These are phyloP conservation scores for Pholiota conissans DNA, from an alignment of 768 basidiomycete genomes.

Conservation along the genomic window DNA sequence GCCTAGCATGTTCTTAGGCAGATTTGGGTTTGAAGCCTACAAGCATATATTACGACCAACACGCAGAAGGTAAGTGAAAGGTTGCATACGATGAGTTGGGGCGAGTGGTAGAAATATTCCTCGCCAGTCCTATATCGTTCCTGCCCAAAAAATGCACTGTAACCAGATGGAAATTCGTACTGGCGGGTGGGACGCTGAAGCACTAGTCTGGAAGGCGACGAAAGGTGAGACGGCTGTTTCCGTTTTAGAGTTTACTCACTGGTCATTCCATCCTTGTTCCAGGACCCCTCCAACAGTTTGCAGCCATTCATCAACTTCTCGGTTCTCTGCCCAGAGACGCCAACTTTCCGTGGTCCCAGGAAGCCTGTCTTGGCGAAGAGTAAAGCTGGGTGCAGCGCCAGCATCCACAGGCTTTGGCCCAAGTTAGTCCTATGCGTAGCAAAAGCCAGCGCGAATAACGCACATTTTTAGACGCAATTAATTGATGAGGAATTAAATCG, in stretches of 20 bases:
- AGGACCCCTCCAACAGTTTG: constrained; percentile 86
- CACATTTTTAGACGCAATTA: constrained; percentile 82
- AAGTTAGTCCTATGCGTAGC: constrained; percentile 4
- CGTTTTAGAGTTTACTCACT: constrained; percentile 49
- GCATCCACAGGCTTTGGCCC: constrained; percentile 69
- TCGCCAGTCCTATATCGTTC: constrained; percentile 88
- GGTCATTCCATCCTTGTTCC: constrained; percentile 87
- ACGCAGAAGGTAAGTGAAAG: constrained; percentile 1
- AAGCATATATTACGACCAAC: constrained; percentile 4
- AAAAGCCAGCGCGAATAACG: constrained; percentile 11
- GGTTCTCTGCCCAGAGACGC: constrained; percentile 74
- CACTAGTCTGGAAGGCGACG: constrained; percentile 48
- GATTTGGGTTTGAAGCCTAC: constrained; percentile 56
- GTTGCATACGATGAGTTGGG: constrained; percentile 47
- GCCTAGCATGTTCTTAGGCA: constrained; percentile 74
- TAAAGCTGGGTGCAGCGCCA: constrained; percentile 60
- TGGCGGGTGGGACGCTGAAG: constrained; percentile 55
- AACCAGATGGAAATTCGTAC: constrained; percentile 97
- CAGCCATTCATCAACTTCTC: constrained; percentile 93
- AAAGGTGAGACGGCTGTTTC: neutral
- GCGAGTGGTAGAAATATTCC: constrained; percentile 80
- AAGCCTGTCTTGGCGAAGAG: constrained; percentile 74
- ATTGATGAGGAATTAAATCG: constrained; percentile 81
- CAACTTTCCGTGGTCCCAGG: constrained; percentile 78
- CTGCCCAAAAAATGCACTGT: constrained; percentile 75